Evolutionary conservation across 176 grass and related monocot genomes (phyloP), one percentile per base, ranked within the genome.

Genomic region (Olyra latifolia): DNA sequence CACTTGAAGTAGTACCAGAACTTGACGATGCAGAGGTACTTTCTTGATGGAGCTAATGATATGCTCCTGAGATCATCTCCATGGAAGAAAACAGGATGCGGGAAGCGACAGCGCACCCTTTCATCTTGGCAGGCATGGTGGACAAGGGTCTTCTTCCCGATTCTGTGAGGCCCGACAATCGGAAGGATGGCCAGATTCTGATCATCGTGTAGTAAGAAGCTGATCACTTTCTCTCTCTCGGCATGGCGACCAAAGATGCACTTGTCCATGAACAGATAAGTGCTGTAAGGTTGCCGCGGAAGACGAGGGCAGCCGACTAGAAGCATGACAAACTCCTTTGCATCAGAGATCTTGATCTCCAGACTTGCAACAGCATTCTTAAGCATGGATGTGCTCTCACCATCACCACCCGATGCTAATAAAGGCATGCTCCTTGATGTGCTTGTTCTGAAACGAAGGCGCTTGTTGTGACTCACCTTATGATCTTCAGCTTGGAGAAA

Each of bases 41-140:
- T 86, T 52, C 84, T 40, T 7, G 61, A 79, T 43, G 27, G 40
- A 4, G 5, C 58, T 14, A 69, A 66, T 12, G 59, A 39, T 39
- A 14, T 29, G 0, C n/a, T 63, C 56, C 5, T 3, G 2, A 83
- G 82, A 60, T 79, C 76, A 44, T 75, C 47, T 70, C 43, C 56
- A 50, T 62, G 41, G 11, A 67, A 54, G 62, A 74, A 66, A 4
- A 28, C 24, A 20, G 69, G 69, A 9, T 69, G 10, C 16, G 71
- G 29, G 79, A 88, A 85, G 46, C 17, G 46, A 45, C 0, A 30
- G 5, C 35, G 38, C 55, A 92, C 74, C 54, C 73, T 83, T 23
- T 84, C 73, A 76, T 92, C 74, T 8, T 64, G 35, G 79, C 75
- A 89, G 80, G 69, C 81, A 81, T 92, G 86, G 1, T 82, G 82